Conservation (phyloP, 805 yeast genomes). For the Lachancea kluyveri region DNA sequence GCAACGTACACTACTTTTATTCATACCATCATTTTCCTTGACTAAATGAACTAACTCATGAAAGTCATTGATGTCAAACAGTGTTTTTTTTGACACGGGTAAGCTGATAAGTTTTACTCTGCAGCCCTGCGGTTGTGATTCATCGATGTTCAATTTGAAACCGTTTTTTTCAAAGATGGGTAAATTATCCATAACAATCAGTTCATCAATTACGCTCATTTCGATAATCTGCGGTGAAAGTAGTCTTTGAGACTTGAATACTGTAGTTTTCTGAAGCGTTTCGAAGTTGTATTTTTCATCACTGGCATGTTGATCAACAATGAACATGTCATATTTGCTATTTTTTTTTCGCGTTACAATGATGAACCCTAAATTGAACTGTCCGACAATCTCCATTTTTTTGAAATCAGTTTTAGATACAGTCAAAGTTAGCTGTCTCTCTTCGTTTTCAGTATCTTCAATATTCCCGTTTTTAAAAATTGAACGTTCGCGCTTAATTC, state of each 20-base stretch:
- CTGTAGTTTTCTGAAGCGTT: slow-evolving; percentile 46
- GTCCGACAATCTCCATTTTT: slow-evolving; percentile 80
- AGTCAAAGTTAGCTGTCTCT: slow-evolving; percentile 48
- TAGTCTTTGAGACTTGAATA: slow-evolving; percentile 63
- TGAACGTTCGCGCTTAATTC: slow-evolving; percentile 5
- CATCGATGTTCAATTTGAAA: slow-evolving; percentile 50
- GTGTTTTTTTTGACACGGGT: slow-evolving; percentile 66
- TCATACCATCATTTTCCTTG: slow-evolving; percentile 47
- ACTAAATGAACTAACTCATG: slow-evolving; percentile 69
- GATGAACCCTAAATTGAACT: slow-evolving; percentile 94
- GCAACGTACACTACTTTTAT: slow-evolving; percentile 39
- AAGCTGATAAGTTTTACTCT: slow-evolving; percentile 51
- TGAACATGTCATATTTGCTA: slow-evolving; percentile 57
- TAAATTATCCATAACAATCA: slow-evolving; percentile 56
- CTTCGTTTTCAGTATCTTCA: slow-evolving; percentile 45
- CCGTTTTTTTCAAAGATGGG: slow-evolving; percentile 68
- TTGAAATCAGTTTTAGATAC: slow-evolving; percentile 68
- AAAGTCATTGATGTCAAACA: slow-evolving; percentile 61
- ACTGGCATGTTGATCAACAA: slow-evolving; percentile 95
- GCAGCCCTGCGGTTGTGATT: slow-evolving; percentile 48
- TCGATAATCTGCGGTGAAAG: slow-evolving; percentile 54
- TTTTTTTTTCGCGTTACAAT: slow-evolving; percentile 48
- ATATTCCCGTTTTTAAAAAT: slow-evolving; percentile 36
- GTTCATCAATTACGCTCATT: slow-evolving; percentile 72
- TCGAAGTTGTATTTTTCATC: slow-evolving; percentile 95